Base-by-base conservation (phyloP, 1,284 basidiomycete genomes). In the Hypsizygus ulmarius region DNA sequence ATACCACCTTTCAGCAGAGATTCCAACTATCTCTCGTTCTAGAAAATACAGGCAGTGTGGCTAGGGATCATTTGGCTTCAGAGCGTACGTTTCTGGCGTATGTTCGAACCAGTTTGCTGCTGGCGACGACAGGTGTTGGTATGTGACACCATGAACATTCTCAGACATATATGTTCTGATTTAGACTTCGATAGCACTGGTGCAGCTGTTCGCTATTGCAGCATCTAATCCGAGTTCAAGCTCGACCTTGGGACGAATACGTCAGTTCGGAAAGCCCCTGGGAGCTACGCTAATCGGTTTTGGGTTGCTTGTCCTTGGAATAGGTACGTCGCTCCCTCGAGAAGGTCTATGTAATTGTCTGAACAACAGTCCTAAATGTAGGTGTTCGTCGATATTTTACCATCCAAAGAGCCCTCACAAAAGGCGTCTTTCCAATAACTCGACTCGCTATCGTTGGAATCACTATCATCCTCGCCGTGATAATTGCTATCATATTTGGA, bases 371-470 rank as follows among this genome's bases (percentile, higher is more conserved):
- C 28, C 6, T 16, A 12, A 8, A 16, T 45, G 37, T 45, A 77
- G 80, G 80, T 19, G 62, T 75, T 11, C 56, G 58, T 12, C 72
- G 82, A 5, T 84, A 80, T 59, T 84, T 84, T 59, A 51, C 67
- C 9, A 63, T 84, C n/a, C 81, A 84, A 55, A 53, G 57, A 5
- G 69, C 76, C 3, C 66, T 85, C 28, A 71, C 73, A 0, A 60
- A 68, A 25, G 79, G 81, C 5, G 60, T 67, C 35, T 85, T 80
- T 52, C 81, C 82, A 5, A 72, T 75, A 7, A 77, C 81, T 11
- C 72, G 79, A 7, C 28, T 69, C 3, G 63, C 64, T 0, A 53
- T 68, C 1, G 56, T 57, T 0, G 60, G 53, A 3, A 63, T 77
- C 11, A 71, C 73, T 1, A 59, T 77, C 1, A 59, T 66, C 1